These are phyloP conservation scores for Fraxinus sp. DNA, from an alignment of 305 asterid genomes.

Conservation along the genomic window DNA sequence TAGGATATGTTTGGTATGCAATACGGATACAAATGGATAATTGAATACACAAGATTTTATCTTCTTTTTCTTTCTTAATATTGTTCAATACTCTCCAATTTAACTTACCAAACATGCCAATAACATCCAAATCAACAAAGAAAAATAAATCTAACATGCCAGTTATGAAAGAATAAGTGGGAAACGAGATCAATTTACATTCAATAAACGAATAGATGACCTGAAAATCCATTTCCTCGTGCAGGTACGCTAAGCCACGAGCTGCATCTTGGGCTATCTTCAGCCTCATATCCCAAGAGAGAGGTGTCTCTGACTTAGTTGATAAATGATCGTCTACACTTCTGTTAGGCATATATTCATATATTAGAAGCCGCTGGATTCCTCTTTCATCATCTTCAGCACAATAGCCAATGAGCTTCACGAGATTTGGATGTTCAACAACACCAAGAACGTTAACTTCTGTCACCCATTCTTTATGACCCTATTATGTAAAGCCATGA, in stretches of 20 bases:
- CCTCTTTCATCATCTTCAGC: constrained; percentile 99
- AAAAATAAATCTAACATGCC: background rate
- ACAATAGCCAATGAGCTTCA: constrained; percentile 86
- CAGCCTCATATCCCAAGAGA: constrained; percentile 84
- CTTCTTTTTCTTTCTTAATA: background rate
- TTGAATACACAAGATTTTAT: background rate
- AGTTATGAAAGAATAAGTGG: background rate
- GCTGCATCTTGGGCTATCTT: constrained; percentile 90
- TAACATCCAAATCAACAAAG: background rate
- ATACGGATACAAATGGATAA: background rate
- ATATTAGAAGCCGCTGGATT: constrained; percentile 86
- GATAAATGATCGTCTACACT: constrained; percentile 95
- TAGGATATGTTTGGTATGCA: background rate
- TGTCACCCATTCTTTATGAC: constrained; percentile 99
- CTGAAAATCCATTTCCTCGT: constrained; percentile 98
- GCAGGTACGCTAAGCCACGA: constrained; percentile 80
- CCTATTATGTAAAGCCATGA: constrained; percentile 43
- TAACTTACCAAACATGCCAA: background rate
- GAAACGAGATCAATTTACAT: background rate
- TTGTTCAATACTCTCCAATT: background rate
- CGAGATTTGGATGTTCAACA: constrained; percentile 89
- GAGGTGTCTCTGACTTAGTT: constrained; percentile 52
- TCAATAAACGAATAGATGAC: constrained; percentile 31
- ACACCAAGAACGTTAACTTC: constrained; percentile 94
- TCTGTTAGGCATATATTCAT: constrained; percentile 86